Evolutionary conservation across 2,329 filamentous ascomycete species (phyloP), one percentile per base, ranked within the genome.

Genomic region (Tolypocladium album): DNA sequence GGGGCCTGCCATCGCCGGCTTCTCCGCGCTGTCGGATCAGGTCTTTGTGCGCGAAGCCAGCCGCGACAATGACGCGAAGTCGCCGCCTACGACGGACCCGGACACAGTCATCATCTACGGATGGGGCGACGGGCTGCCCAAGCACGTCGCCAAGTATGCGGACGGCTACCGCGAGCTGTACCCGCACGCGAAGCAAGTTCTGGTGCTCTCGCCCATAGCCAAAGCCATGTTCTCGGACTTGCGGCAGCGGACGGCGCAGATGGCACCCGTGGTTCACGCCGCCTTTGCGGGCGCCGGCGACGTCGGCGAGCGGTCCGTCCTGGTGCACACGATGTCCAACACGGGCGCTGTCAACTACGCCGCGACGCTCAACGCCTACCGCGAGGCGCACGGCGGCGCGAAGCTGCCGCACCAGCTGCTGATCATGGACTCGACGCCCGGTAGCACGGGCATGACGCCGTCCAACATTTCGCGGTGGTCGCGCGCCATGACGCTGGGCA

Each of bases 311-410:
- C 69, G 56, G 70, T 62, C 64, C 6, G 70, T 85, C 15, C 69
- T 84, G 22, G 67, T 81, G 1, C 82, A 85, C 59, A 71, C 73
- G 64, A 82, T 85, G 76, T 85, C 82, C 62, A 85, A 84, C 67
- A 83, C 82, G 0, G 83, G 83, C 17, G 80, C 76, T 20, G 81
- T 82, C 60, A 81, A 79, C 71, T 75, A 76, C 56, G 79, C 78
- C 0, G 75, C 80, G 1, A 76, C 78, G 0, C 66, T 82, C 15
- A 74, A 81, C 62, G 78, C 76, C 0, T 82, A 79, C 67, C 68
- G 69, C 4, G 66, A 76, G 22, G 69, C 66, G 5, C 68, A 75
- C 45, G 22, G 20, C 66, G 71, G 68, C 22, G 62, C 70, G 38
- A 63, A 72, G 24, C 69, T 83, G 62, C 80, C 80, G 2, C 79